Evolutionary conservation across 208 protist species (phyloP), one percentile per base, ranked within the genome.

Genomic region (Trypanosoma caninum): DNA sequence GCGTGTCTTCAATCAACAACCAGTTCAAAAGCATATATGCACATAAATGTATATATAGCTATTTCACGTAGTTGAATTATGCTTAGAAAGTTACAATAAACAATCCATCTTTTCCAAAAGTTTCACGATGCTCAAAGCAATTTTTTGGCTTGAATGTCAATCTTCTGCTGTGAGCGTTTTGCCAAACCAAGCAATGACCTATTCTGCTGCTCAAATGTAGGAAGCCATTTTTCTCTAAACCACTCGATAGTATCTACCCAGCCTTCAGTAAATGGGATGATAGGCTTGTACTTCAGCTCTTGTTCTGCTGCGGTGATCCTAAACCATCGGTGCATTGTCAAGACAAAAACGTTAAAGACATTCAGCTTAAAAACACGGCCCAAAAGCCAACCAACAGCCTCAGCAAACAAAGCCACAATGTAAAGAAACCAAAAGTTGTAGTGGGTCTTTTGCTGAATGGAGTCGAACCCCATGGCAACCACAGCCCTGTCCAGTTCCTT

Each of bases 271-370:
- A 97, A 97, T 1, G 80, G 47, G 52, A 97, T 95, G 34, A 97
- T 87, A 11, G 91, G 91, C 47, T 84, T 46, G 63, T 78, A 97
- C 44, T 83, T 74, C 16, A 97, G 72, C 51, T 97, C 90, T 14
- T 80, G 68, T 61, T 96, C 85, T 7, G 90, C 92, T 23, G 84
- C 86, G 18, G 85, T 84, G 55, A 97, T 97, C 23, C 84, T 74
- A 64, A 98, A 98, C 91, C 89, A 98, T 22, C 95, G 82, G 71
- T 98, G 94, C 82, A 98, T 98, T 20, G 89, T 97, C n/a, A 97
- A 75, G 13, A 97, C 83, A 80, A 89, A 90, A 4, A 97, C 85
- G 56, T 92, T 97, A 74, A 98, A 98, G 9, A 94, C 84, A 63
- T 95, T 97, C 25, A 97, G 78, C 50, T 97, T 97, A 59, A 95